Evolutionary conservation across 2,329 filamentous ascomycete genomes (phyloP).

Genomic region (Claviceps lovelessii): DNA sequence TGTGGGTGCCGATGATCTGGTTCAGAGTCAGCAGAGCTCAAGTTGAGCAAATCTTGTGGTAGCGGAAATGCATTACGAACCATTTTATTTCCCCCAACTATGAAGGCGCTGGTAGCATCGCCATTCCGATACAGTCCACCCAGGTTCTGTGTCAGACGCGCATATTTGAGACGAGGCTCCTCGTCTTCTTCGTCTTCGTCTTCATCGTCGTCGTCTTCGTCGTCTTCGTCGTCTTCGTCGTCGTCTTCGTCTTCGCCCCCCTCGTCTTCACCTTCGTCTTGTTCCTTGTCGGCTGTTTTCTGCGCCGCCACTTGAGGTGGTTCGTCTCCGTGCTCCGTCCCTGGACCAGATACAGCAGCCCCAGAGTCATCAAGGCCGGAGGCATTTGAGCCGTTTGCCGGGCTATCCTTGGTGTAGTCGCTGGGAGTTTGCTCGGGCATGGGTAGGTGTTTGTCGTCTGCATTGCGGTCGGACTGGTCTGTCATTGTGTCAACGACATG

Average conservation of each 20-base stretch:
- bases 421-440: neutral
- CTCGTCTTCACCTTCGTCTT: conserved; percentile 27
- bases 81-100: conserved; percentile 94
- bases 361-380: neutral
- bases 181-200: conserved; percentile 80
- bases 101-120: conserved; percentile 82
- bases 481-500: conserved; percentile 5
- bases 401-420: neutral
- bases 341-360: neutral
- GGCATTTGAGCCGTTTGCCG: neutral
- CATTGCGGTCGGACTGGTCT: conserved; percentile 4
- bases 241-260: conserved; percentile 28
- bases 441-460: neutral
- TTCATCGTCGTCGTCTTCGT: conserved; percentile 49
- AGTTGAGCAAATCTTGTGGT: conserved; percentile 7
- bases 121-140: conserved; percentile 79
- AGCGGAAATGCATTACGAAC: conserved; percentile 31
- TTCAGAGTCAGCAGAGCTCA: conserved; percentile 14
- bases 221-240: conserved; percentile 30
- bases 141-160: conserved; percentile 67
- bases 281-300: conserved; percentile 11
- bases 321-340: neutral
- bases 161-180: conserved; percentile 88
- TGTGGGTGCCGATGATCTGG: conserved; percentile 85
- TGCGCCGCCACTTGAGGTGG: neutral